These are phyloP conservation scores for Schizosaccharomyces lindneri DNA, from an alignment of 805 yeast species.

Conservation along the genomic window DNA sequence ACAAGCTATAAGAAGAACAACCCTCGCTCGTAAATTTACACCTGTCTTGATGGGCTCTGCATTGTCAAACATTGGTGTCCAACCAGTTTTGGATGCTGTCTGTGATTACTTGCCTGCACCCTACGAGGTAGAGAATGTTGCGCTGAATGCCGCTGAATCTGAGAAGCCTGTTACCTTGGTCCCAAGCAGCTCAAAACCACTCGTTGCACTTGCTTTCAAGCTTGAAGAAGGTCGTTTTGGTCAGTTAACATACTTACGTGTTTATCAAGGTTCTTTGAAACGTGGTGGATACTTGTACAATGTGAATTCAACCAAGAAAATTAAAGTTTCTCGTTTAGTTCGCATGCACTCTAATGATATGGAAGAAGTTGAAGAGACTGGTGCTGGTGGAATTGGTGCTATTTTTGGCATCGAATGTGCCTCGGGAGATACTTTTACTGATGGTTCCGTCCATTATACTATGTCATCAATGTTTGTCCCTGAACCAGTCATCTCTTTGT, in stretches of 20 bases:
- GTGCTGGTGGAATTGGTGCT: constrained; percentile 97
- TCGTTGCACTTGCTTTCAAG: constrained; percentile 94
- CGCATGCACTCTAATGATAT: constrained; percentile 97
- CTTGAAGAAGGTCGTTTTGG: constrained; percentile 96
- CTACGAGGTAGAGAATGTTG: constrained; percentile 72
- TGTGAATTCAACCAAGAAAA: constrained; percentile 75
- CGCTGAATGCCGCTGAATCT: constrained; percentile 37
- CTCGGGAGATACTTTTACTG: constrained; percentile 93
- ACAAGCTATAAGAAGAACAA: constrained; percentile 76
- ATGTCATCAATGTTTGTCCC: constrained; percentile 98
- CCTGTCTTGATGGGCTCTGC: constrained; percentile 99
- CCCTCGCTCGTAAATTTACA: constrained; percentile 84
- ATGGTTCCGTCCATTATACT: constrained; percentile 52
- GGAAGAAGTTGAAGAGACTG: constrained; percentile 91
- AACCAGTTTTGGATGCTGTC: constrained; percentile 85
- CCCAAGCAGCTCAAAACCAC: constrained; percentile 53
- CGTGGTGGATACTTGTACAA: constrained; percentile 78
- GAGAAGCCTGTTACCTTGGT: constrained; percentile 49
- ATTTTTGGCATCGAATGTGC: constrained; percentile 97
- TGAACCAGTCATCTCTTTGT: constrained; percentile 87
- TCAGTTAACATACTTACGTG: constrained; percentile 88
- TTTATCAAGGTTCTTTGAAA: constrained; percentile 82
- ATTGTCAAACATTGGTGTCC: constrained; percentile 84
- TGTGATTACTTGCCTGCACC: constrained; percentile 93
- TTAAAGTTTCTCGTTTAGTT: constrained; percentile 77